Base-by-base conservation (phyloP, 306 rosid species). In the Casuarina glauca region DNA sequence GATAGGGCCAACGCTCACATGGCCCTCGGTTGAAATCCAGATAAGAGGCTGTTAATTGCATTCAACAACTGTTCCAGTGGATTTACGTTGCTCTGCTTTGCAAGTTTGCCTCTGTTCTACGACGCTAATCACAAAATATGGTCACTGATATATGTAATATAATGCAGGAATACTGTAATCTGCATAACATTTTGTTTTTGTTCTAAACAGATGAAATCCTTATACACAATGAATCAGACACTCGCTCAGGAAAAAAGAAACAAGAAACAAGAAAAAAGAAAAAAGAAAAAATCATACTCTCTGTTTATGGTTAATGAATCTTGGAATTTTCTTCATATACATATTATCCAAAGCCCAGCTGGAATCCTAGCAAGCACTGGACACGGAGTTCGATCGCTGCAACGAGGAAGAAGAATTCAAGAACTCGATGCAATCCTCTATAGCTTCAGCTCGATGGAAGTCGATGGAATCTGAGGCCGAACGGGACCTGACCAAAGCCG, bases 381-480 rank as follows among this genome's bases (percentile, higher is more conserved):
- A 64, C 74, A 72, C 86, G 57, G 89, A 91, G 72, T 85, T 89
- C 9, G 87, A 81, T 73, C 90, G 79, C 68, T 89, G 91, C 82
- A 93, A 80, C 68, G 94, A 85, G 58, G 98, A 88, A 69, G 98
- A 89, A 82, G 96, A 93, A 68, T 91, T 93, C 60, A 94, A 86
- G 87, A 94, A 94, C 85, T 89, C 82, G 66, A 91, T 94, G 86
- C 98, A 94, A 75, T 91, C 98, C 85, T 85, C 91, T 6, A 94
- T 82, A 5, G 94, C 98, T 64, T 92, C 92, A 60, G 90, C 97
- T 60, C 96, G 78, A 43, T 94, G 89, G 44, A 97, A 89, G 53
- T 94, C 97, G 16, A 87, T 84, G 70, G 85, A 85, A 32, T 89
- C 91, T 4, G 98, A 86, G 41, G 85, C 79, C 9, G 97, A 88